Percentiles rank a stretch among this genome's conserved stretches.
phyloP scores from a whole-genome alignment of 78 protist genomes.

The Speleostelium caveatum region DNA sequence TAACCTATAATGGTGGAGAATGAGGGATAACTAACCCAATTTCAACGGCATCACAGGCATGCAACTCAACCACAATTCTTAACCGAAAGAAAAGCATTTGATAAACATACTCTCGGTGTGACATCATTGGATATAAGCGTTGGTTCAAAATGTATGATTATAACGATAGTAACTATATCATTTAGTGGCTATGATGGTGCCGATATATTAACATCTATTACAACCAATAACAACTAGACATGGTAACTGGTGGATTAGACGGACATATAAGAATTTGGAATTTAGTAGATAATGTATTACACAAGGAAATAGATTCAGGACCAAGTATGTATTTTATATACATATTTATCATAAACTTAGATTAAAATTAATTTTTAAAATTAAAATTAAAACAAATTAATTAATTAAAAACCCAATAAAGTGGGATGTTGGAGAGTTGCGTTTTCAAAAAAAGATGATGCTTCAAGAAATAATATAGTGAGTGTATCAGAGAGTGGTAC shows the following conservation, averaged over 20 bases:
- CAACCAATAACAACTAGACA: slow-evolving; percentile 9
- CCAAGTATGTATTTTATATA: slow-evolving; percentile 27
- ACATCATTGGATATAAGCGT: slow-evolving; percentile 58
- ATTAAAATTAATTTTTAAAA: background rate
- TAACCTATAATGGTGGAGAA: no score
- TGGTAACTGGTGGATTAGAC: slow-evolving; percentile 50
- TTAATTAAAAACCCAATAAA: background rate
- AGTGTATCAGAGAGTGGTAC: slow-evolving; percentile 35
- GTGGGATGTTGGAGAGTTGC: slow-evolving; percentile 57
- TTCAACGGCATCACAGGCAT: background rate
- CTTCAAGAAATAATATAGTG: slow-evolving; percentile 20
- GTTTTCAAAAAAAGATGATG: slow-evolving; percentile 14
- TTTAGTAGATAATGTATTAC: slow-evolving; percentile 11
- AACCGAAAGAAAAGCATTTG: slow-evolving; percentile 35
- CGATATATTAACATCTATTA: no score
- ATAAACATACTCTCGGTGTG: slow-evolving; percentile 62
- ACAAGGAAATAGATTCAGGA: slow-evolving; percentile 53
- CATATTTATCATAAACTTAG: background rate
- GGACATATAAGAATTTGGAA: slow-evolving; percentile 35
- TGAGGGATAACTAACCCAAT: no score
- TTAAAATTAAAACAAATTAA: background rate
- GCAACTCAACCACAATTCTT: slow-evolving; percentile 32
- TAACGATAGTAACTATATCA: background rate
- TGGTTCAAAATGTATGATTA: slow-evolving; percentile 1
- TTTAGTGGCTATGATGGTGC: background rate